A percentile compares a stretch with the other conserved stretches of the same genome.
These are phyloP conservation scores for Scortechinia acanthostroma DNA, from an alignment of 2,329 filamentous ascomycete species.

Conservation along the genomic window DNA sequence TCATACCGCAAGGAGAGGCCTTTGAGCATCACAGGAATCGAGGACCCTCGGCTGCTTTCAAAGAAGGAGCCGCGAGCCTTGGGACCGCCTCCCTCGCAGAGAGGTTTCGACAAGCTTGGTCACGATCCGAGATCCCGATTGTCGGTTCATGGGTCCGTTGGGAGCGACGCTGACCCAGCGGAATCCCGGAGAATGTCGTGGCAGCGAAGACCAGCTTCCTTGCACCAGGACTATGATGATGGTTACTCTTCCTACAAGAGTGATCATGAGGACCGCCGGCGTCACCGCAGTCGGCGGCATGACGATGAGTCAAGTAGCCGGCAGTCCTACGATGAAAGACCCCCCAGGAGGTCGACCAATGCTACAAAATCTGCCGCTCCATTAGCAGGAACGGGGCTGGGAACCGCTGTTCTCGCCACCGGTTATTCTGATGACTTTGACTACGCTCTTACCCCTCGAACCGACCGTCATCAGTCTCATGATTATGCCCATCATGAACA, in stretches of 20 bases:
- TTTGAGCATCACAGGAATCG: constrained; percentile 25
- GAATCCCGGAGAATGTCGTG: too few relatives aligned
- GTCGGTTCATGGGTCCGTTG: too few relatives aligned
- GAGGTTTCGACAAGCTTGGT: constrained; percentile 21
- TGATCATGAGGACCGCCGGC: background rate
- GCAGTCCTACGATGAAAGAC: too few relatives aligned
- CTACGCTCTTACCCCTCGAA: background rate
- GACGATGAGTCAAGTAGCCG: too few relatives aligned
- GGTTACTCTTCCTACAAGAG: background rate
- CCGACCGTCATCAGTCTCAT: background rate
- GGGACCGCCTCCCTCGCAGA: constrained; percentile 23
- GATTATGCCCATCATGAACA: background rate
- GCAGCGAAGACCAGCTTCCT: background rate
- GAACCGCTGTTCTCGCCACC: background rate
- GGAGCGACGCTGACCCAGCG: too few relatives aligned
- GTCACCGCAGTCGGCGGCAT: background rate
- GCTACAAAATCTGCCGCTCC: too few relatives aligned
- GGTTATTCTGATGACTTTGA: background rate
- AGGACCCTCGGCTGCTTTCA: constrained; percentile 11
- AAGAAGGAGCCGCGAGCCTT: constrained; percentile 16
- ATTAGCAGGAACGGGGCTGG: background rate
- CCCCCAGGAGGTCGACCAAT: too few relatives aligned
- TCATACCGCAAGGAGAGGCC: constrained; percentile 18
- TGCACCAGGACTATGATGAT: background rate
- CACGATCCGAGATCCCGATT: too few relatives aligned